Conservation (phyloP, 805 yeast species). For the Yarrowia bubula region DNA sequence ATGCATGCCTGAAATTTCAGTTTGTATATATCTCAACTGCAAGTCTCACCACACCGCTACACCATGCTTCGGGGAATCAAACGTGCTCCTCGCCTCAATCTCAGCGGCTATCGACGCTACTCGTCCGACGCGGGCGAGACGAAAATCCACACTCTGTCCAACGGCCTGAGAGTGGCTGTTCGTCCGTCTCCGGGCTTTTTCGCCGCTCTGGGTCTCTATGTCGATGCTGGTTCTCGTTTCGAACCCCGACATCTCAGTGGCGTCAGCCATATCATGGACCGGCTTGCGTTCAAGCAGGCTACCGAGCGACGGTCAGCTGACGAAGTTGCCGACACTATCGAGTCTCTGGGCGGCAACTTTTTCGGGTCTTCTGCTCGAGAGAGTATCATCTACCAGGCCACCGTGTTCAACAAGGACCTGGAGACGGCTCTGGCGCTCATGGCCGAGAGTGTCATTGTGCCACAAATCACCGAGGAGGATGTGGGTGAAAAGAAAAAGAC, state of each 20-base stretch:
- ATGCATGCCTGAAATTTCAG: neutral
- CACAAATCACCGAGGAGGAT: constrained; percentile 66
- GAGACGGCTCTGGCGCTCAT: constrained; percentile 74
- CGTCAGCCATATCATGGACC: constrained; percentile 76
- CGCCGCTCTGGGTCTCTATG: constrained; percentile 82
- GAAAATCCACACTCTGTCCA: constrained; percentile 47
- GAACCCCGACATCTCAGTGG: constrained; percentile 67
- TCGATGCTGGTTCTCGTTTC: constrained; percentile 86
- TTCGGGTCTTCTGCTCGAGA: constrained; percentile 93
- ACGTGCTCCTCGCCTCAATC: neutral
- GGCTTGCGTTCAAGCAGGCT: constrained; percentile 61
- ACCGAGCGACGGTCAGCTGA: constrained; percentile 47
- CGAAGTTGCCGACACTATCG: constrained; percentile 72
- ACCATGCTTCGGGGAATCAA: constrained; percentile 19
- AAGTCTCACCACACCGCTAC: neutral
- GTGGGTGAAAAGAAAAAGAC: constrained; percentile 68
- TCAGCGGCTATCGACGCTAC: neutral
- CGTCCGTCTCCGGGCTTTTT: constrained; percentile 88
- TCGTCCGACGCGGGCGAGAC: constrained; percentile 18
- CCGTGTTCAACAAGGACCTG: constrained; percentile 84
- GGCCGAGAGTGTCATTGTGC: constrained; percentile 73
- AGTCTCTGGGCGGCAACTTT: constrained; percentile 86
- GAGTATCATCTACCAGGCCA: constrained; percentile 87
- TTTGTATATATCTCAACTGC: neutral
- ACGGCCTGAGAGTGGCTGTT: constrained; percentile 81